Evolutionary conservation across 139 green algal genomes (phyloP).

Genomic region (Protoeuglena noctilucae): DNA sequence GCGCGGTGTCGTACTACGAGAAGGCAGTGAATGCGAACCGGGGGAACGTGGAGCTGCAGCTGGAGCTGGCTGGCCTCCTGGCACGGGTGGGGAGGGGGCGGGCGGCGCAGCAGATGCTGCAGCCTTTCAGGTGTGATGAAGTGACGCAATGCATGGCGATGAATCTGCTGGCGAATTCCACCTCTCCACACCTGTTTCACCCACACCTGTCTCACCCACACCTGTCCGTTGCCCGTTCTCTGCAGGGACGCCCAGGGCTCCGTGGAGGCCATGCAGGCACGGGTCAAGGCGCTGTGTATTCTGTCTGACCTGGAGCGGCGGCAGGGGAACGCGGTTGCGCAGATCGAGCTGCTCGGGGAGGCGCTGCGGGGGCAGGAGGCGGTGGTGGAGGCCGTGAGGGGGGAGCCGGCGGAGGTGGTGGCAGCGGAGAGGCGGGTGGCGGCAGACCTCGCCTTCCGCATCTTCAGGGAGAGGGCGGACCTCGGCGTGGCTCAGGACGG

Average conservation of each 20-base stretch:
- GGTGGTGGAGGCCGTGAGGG: slow-evolving; percentile 19
- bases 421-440: slow-evolving; percentile 20
- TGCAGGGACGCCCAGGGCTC: slow-evolving; percentile 8
- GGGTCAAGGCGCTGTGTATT: background rate
- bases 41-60: slow-evolving; percentile 23
- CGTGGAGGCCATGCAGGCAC: slow-evolving; percentile 5
- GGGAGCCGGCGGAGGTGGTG: slow-evolving; percentile 8
- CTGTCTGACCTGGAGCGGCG: background rate
- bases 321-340: slow-evolving; percentile 18
- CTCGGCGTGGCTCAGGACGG: slow-evolving; percentile 12
- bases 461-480: slow-evolving; percentile 22
- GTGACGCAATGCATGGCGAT: too few relatives aligned
- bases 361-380: slow-evolving; percentile 24
- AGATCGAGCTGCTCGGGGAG: slow-evolving; percentile 13
- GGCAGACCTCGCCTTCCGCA: slow-evolving; percentile 35
- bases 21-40: slow-evolving; percentile 15
- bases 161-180: too few relatives aligned
- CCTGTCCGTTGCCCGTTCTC: too few relatives aligned
- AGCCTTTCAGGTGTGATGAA: too few relatives aligned
- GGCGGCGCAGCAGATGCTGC: slow-evolving; percentile 22
- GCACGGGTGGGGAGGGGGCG: slow-evolving; percentile 33
- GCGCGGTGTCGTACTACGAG: slow-evolving; percentile 54
- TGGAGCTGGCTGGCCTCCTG: slow-evolving; percentile 47
- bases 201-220: too few relatives aligned
- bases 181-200: too few relatives aligned